A percentile compares a stretch with the other conserved stretches of the same genome.
These are phyloP conservation scores for Cerrena zonata DNA, from an alignment of 1,284 basidiomycete genomes.

Conservation along the genomic window DNA sequence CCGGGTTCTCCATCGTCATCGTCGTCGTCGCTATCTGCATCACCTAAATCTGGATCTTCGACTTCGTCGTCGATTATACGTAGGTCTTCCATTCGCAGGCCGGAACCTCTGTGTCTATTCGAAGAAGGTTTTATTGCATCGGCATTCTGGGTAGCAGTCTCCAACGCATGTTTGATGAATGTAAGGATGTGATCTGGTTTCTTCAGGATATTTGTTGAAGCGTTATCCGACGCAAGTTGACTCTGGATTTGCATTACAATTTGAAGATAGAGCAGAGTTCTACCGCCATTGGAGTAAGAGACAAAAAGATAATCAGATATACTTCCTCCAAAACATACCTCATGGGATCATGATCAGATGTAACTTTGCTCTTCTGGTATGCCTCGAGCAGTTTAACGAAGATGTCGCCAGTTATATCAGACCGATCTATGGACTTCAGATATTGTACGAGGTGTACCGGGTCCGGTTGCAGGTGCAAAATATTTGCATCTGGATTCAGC, in stretches of 20 bases:
- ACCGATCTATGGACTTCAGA: slow-evolving; percentile 57
- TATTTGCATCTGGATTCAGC: slow-evolving; percentile 47
- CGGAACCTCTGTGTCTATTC: slow-evolving; percentile 17
- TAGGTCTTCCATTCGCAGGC: slow-evolving; percentile 35
- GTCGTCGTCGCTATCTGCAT: slow-evolving; percentile 46
- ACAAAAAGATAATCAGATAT: slow-evolving; percentile 2
- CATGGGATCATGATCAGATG: slow-evolving; percentile 45
- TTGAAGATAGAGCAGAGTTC: slow-evolving; percentile 65
- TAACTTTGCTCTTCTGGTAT: slow-evolving; percentile 50
- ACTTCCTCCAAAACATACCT: slow-evolving; percentile 38
- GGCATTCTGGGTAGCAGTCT: slow-evolving; percentile 16
- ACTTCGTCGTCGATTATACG: slow-evolving; percentile 39
- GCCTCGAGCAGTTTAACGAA: slow-evolving; percentile 70
- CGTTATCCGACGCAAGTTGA: slow-evolving; percentile 48
- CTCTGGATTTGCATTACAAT: slow-evolving; percentile 76
- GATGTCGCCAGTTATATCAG: slow-evolving; percentile 64
- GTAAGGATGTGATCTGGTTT: slow-evolving; percentile 68
- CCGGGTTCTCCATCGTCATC: slow-evolving; percentile 42
- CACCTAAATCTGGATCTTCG: slow-evolving; percentile 21
- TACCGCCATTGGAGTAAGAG: too few relatives aligned
- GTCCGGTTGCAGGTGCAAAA: slow-evolving; percentile 68
- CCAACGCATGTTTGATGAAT: slow-evolving; percentile 73
- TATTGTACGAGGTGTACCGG: slow-evolving; percentile 61
- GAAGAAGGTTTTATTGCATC: slow-evolving; percentile 15
- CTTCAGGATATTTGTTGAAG: slow-evolving; percentile 61